Percentiles rank a stretch among this genome's conserved stretches.
These are phyloP conservation scores for Mediolabrus comicus DNA, from an alignment of 108 stramenopile species.

Conservation along the genomic window DNA sequence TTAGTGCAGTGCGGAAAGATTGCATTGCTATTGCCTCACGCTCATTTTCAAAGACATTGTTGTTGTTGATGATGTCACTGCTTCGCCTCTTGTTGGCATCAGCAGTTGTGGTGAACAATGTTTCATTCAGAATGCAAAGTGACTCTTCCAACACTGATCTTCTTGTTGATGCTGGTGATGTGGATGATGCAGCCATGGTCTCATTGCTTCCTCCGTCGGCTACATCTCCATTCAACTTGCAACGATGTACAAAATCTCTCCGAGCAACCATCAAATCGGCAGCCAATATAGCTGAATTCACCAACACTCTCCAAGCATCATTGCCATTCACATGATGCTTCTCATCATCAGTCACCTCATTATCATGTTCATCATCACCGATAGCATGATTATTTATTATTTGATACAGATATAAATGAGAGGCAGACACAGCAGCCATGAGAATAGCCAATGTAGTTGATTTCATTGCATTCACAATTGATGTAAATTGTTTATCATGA, in stretches of 20 bases:
- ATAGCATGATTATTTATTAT: neutral
- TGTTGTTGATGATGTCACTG: neutral
- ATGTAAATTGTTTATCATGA: conserved; percentile 1
- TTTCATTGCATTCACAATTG: conserved; percentile 24
- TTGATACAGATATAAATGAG: conserved; percentile 29
- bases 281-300: conserved; percentile 19
- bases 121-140: conserved; percentile 14
- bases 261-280: conserved; percentile 17
- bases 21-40: conserved; percentile 30
- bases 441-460: conserved; percentile 28
- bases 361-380: neutral
- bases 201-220: neutral
- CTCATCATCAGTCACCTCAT: neutral
- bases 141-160: conserved; percentile 10
- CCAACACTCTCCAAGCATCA: conserved; percentile 34
- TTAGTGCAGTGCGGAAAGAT: conserved; percentile 31
- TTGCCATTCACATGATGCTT: neutral
- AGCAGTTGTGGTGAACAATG: neutral
- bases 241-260: neutral
- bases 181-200: neutral
- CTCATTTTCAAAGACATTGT: neutral
- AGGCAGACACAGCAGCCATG: conserved; percentile 34
- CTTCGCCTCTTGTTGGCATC: neutral
- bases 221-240: neutral
- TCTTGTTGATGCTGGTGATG: neutral